These are phyloP conservation scores for Starmerella stellata DNA, from an alignment of 805 yeast species.

Conservation along the genomic window DNA sequence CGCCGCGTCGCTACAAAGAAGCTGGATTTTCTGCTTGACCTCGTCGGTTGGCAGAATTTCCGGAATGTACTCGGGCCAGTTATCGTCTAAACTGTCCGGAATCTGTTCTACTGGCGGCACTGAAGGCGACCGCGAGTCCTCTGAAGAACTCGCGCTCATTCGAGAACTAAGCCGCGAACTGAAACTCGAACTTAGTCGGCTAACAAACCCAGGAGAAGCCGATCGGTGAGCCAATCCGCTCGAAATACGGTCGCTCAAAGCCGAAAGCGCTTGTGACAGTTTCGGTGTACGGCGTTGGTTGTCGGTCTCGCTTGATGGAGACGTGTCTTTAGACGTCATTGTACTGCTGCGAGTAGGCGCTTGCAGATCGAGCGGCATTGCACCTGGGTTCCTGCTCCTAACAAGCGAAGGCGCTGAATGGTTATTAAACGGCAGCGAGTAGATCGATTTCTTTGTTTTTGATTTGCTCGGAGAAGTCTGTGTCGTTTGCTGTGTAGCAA, in stretches of 20 bases:
- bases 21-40: conserved; percentile 4
- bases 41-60: conserved; percentile 5
- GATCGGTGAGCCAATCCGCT: neutral
- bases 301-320: neutral
- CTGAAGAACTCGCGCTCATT: neutral
- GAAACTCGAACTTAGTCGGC: conserved; percentile 8
- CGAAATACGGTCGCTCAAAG: neutral
- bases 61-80: conserved; percentile 10
- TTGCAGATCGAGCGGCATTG: neutral
- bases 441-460: no score
- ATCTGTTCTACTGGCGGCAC: conserved; percentile 1
- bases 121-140: neutral
- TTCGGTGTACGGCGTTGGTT: neutral
- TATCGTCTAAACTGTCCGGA: conserved; percentile 4
- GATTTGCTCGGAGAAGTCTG: no score
- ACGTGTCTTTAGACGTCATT: neutral
- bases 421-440: no score
- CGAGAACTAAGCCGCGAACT: conserved; percentile 8
- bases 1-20: neutral
- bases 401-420: no score
- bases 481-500: no score
- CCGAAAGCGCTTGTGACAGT: neutral
- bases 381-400: no score
- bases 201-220: conserved; percentile 6
- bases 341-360: neutral